Percentiles rank a stretch among this genome's conserved stretches.
Evolutionary conservation across 2,329 filamentous ascomycete genomes (phyloP).

Genomic region (Claviceps citrina): DNA sequence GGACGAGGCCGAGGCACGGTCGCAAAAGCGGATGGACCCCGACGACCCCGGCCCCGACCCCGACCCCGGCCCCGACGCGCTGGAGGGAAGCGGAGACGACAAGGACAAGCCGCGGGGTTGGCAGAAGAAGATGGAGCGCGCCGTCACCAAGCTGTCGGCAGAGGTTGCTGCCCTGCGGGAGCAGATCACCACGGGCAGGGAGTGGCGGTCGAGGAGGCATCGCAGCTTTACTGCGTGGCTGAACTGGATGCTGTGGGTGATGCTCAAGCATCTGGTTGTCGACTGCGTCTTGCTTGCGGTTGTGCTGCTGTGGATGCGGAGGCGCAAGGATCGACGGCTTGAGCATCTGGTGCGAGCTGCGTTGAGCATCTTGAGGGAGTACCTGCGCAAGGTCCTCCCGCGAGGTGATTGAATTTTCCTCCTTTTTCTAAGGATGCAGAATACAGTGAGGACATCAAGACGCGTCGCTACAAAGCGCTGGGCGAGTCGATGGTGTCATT

Average conservation of each 20-base stretch:
- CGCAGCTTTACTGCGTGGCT: constrained; percentile 55
- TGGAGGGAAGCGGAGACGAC: constrained; percentile 22
- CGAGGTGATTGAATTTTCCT: constrained; percentile 24
- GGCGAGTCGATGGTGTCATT: too few relatives aligned
- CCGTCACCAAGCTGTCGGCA: constrained; percentile 75
- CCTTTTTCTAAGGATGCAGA: neutral
- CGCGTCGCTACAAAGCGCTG: too few relatives aligned
- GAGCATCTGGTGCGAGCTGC: constrained; percentile 59
- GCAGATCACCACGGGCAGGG: constrained; percentile 64
- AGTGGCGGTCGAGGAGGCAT: constrained; percentile 52
- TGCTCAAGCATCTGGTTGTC: constrained; percentile 56
- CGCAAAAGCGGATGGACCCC: constrained; percentile 30
- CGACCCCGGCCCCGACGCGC: too few relatives aligned
- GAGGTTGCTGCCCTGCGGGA: constrained; percentile 87
- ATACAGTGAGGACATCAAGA: neutral
- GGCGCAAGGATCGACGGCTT: constrained; percentile 52
- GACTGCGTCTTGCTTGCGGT: constrained; percentile 53
- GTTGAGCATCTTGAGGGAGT: constrained; percentile 41
- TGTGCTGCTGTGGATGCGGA: constrained; percentile 57
- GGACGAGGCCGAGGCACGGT: constrained; percentile 48
- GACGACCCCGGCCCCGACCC: too few relatives aligned
- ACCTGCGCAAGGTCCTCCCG: constrained; percentile 42
- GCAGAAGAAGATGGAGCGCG: constrained; percentile 69
- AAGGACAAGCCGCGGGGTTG: constrained; percentile 44
- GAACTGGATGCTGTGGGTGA: constrained; percentile 52